A percentile compares a stretch with the other conserved stretches of the same genome.
Evolutionary conservation across 495 filamentous ascomycete species (phyloP).

Genomic region (Collariella sp.): DNA sequence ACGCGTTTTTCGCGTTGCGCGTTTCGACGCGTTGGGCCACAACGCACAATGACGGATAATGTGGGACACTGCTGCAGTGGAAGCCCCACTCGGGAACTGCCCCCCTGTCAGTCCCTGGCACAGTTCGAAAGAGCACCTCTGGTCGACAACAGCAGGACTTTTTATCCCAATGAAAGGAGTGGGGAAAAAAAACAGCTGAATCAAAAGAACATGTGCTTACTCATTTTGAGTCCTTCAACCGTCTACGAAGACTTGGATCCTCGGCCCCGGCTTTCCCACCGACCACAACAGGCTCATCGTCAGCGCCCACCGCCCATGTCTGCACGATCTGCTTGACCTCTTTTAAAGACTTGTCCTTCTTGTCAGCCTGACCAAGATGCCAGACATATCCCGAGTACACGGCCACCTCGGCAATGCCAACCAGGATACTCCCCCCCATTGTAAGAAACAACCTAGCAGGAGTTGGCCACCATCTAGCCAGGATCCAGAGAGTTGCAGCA

Average conservation of each 20-base stretch:
- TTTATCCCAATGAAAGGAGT: too few species aligned
- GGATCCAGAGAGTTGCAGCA: slow-evolving; percentile 63
- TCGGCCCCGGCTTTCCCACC: slow-evolving; percentile 7
- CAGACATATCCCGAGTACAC: slow-evolving; percentile 81
- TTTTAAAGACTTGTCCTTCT: slow-evolving; percentile 50
- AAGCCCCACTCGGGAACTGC: too few species aligned
- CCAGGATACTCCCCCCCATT: slow-evolving; percentile 56
- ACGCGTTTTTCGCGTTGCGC: too few species aligned
- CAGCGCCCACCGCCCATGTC: slow-evolving; percentile 49
- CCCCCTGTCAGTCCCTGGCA: too few species aligned
- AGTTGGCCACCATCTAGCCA: slow-evolving; percentile 59
- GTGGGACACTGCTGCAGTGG: too few species aligned
- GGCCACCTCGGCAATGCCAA: slow-evolving; percentile 78
- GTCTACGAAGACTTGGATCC: slow-evolving; percentile 26
- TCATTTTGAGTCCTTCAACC: slow-evolving; percentile 18
- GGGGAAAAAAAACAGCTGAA: too few species aligned
- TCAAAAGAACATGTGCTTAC: not conserved
- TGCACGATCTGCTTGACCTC: slow-evolving; percentile 65
- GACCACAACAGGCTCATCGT: slow-evolving; percentile 32
- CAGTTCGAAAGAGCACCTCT: too few species aligned
- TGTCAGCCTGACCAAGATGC: slow-evolving; percentile 64
- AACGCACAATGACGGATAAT: too few species aligned
- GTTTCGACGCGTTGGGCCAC: too few species aligned
- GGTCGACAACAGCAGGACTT: too few species aligned
- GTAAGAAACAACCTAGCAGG: slow-evolving; percentile 60